Conservation (phyloP, 1,284 basidiomycete species). For the Golubevia sp. region DNA sequence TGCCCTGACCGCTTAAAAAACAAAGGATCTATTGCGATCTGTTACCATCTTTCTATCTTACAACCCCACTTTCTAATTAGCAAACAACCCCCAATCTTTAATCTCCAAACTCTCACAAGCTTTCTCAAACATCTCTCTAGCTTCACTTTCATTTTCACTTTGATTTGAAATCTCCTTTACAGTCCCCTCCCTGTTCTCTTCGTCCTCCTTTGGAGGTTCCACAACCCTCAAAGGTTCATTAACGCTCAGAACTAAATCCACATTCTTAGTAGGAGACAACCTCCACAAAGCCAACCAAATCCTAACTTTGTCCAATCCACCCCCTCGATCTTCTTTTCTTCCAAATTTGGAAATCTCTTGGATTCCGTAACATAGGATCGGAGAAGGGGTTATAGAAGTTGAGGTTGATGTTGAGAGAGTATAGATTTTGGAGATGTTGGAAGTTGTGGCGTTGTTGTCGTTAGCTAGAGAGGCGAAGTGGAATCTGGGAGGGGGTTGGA, state of each 20-base stretch:
- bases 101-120: slow-evolving; percentile 18
- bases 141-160: too few relatives aligned
- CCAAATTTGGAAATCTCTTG: slow-evolving; percentile 52
- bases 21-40: too few relatives aligned
- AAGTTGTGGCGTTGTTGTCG: slow-evolving; percentile 77
- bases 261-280: slow-evolving; percentile 28
- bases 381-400: slow-evolving; percentile 19
- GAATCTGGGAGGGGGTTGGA: slow-evolving; percentile 67
- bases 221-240: slow-evolving; percentile 33
- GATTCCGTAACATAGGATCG: slow-evolving; percentile 29
- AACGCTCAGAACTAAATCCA: slow-evolving; percentile 53
- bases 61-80: too few relatives aligned
- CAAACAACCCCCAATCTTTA: slow-evolving; percentile 22
- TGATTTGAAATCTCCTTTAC: neutral
- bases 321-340: slow-evolving; percentile 18
- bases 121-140: slow-evolving; percentile 11
- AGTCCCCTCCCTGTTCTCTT: neutral
- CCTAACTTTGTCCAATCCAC: slow-evolving; percentile 13
- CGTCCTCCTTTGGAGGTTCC: neutral
- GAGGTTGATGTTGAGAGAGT: slow-evolving; percentile 29
- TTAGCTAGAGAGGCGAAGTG: slow-evolving; percentile 90
- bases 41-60: too few relatives aligned
- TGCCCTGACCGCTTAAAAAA: too few relatives aligned
- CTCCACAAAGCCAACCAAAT: slow-evolving; percentile 52
- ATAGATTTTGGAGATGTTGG: slow-evolving; percentile 65